Evolutionary conservation across 2,329 filamentous ascomycete species (phyloP), one percentile per base, ranked within the genome.

Genomic region (Onygenales sp.): DNA sequence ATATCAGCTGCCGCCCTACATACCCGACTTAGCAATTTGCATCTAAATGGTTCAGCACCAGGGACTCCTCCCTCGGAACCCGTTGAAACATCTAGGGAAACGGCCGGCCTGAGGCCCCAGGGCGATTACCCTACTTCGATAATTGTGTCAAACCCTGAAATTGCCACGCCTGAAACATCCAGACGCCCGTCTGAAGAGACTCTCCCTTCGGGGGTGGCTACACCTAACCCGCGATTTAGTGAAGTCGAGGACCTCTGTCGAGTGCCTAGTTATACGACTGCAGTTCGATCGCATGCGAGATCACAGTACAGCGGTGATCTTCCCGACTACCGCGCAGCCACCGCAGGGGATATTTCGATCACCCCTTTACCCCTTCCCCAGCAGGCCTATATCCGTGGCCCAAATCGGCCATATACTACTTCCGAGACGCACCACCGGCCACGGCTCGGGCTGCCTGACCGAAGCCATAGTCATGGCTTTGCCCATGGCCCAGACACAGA

Each of bases 261-360:
- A 58, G 86, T 91, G 2, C 87, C 87, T 1, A 90, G 86, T 53
- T 91, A 91, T 65, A 79, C 80, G 13, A 90, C 87, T 1, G 87
- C 87, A 0, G 81, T 89, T 31, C 81, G 80, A 57, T 81, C 83
- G 0, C 81, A 83, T 4, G 79, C 82, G 13, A 76, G 79, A 49
- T 75, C 77, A 36, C 74, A 75, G 6, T 75, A 76, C 21, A 74
- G 75, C 34, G 67, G 72, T 4, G 68, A 68, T 10, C 75, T 88
- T 5, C 86, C 86, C 0, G 82, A 87, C 63, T 90, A 90, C 63
- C 71, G 78, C 53, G 78, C 84, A 4, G 57, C 56, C 8, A 56
- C 53, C 3, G 56, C 56, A 11, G 54, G 50, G 1, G 52, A 54
- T 21, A 40, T 43, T 34, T 36, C 44, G 7, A 33, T 47, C 8